These are phyloP conservation scores for Elsinoe batatas DNA, from an alignment of 2,329 filamentous ascomycete species.

Conservation along the genomic window DNA sequence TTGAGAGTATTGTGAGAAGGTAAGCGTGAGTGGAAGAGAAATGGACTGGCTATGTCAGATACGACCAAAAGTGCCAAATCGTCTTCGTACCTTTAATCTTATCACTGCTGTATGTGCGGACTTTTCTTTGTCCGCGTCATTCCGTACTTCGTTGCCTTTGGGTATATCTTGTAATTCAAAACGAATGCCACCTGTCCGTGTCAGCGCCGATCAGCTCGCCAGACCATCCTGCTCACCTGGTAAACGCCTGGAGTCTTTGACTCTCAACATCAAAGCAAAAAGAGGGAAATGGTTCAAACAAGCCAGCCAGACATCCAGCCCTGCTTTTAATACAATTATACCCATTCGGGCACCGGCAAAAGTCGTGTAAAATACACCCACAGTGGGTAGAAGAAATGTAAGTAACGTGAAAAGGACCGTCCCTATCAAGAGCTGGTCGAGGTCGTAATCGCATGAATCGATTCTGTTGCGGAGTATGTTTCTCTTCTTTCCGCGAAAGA, in stretches of 20 bases:
- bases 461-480: conserved; percentile 96
- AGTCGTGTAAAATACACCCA: conserved; percentile 92
- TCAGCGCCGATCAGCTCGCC: conserved; percentile 29
- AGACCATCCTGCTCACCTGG: conserved; percentile 48
- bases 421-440: conserved; percentile 90
- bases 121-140: conserved; percentile 2
- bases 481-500: conserved; percentile 96
- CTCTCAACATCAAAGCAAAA: conserved; percentile 88
- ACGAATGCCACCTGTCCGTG: conserved; percentile 54
- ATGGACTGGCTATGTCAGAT: conserved; percentile 53
- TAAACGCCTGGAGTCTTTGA: conserved; percentile 84
- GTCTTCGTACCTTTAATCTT: conserved; percentile 60
- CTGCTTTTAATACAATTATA: conserved; percentile 86
- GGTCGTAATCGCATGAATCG: conserved; percentile 96
- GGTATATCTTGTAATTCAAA: conserved; percentile 79
- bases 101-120: conserved; percentile 67
- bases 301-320: conserved; percentile 81
- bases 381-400: conserved; percentile 88
- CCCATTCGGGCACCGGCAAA: conserved; percentile 91
- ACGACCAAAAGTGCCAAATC: conserved; percentile 8
- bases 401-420: conserved; percentile 94
- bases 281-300: conserved; percentile 96
- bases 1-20: conserved; percentile 97
- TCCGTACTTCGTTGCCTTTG: conserved; percentile 20
- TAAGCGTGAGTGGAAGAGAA: conserved; percentile 78